Evolutionary conservation across 495 filamentous ascomycete genomes (phyloP).

Genomic region (Penicillium cinerascens): DNA sequence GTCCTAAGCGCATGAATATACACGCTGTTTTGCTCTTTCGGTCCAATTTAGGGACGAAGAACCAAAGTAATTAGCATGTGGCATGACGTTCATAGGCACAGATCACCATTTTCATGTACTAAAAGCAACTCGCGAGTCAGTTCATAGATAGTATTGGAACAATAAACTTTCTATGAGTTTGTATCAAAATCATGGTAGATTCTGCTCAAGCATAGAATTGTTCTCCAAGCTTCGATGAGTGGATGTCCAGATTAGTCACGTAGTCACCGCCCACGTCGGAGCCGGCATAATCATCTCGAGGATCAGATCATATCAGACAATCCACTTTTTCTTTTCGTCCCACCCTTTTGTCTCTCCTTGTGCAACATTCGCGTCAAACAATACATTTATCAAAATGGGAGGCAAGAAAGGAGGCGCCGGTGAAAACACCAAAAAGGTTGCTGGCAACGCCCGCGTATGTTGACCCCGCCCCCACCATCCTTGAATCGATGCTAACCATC

Average conservation of each 20-base stretch:
- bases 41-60: too few species aligned
- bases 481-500: slow-evolving; percentile 13
- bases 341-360: not conserved
- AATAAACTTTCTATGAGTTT: too few species aligned
- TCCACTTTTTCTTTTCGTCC: slow-evolving; percentile 16
- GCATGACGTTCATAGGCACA: too few species aligned
- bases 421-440: slow-evolving; percentile 84
- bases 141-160: too few species aligned
- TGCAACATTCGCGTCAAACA: not conserved
- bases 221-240: not conserved
- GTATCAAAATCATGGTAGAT: not conserved
- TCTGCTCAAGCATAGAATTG: not conserved
- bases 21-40: too few species aligned
- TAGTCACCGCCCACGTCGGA: slow-evolving; percentile 27
- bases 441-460: slow-evolving; percentile 69
- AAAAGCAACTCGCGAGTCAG: too few species aligned
- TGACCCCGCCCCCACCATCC: slow-evolving; percentile 33
- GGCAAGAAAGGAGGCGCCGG: slow-evolving; percentile 59
- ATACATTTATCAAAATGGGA: slow-evolving; percentile 28
- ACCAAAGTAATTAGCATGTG: too few species aligned
- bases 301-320: slow-evolving; percentile 25
- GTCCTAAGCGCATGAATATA: too few species aligned
- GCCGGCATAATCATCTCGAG: slow-evolving; percentile 25
- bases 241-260: not conserved
- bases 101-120: too few species aligned